Evolutionary conservation across 2,329 filamentous ascomycete genomes (phyloP), one percentile per base, ranked within the genome.

Genomic region (Nothomitra cinnamomea): DNA sequence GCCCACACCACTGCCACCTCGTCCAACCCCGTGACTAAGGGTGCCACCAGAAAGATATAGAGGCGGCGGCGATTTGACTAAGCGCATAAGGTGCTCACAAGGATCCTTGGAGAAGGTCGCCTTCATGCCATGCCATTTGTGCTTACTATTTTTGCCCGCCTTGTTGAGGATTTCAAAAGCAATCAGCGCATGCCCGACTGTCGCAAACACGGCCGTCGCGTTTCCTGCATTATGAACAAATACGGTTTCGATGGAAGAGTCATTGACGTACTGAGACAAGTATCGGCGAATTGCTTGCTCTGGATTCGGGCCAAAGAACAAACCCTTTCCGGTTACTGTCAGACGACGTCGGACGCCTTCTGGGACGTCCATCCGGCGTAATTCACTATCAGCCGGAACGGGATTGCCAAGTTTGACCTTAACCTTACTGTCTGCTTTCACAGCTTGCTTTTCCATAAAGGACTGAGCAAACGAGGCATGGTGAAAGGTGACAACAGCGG

Each of bases 71-170:
- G 13, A 15, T 12, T 24, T 24, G 25, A 41, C n/a, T 10, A 52
- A 32, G 12, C 50, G 50, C 50, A 52, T 52, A 15, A 15, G 10
- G 22, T 40, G 17, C 17, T 52, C 50, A 22, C 50, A 52, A 5
- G 50, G 50, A n/a, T 52, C 50, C 32, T 52, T 52, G 32, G 50
- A 52, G 19, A 24, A 52, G 2, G 19, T 40, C 2, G 38, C 50
- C 28, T 22, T 21, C 25, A 52, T 32, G 28, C 38, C 50, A 3
- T 13, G 7, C 8, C 10, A 52, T 15, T 25, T 13, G 22, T 24
- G 32, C 21, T n/a, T 13, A 4, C 8, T 28, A 15, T 12, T 22
- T 5, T 12, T 42, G 8, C 24, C 32, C 8, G 12, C 2, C 3
- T 24, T 13, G n/a, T 52, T 22, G 10, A 52, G 36, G 15, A 19